phyloP scores from a whole-genome alignment of 1,284 basidiomycete genomes.

The Pseudozyma tsukubaensis region DNA sequence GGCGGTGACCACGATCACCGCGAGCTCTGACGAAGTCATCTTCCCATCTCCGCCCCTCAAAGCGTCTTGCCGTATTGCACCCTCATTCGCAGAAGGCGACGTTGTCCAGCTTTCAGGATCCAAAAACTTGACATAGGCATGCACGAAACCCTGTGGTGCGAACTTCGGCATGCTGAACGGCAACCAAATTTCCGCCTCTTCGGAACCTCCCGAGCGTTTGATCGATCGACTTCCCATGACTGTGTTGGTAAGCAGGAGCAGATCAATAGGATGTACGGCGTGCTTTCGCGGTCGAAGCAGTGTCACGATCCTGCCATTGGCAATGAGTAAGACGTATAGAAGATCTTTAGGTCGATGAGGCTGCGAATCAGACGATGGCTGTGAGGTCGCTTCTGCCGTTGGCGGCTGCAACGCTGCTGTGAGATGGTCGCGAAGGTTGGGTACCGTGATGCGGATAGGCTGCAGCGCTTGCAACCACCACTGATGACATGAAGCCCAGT shows the following conservation, averaged over 20 bases:
- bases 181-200: constrained; percentile 86
- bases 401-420: constrained; percentile 48
- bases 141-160: constrained; percentile 88
- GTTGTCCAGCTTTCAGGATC: constrained; percentile 45
- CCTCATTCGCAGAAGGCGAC: not conserved
- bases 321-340: constrained; percentile 87
- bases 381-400: constrained; percentile 10
- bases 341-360: constrained; percentile 77
- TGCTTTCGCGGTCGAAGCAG: constrained; percentile 90
- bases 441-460: constrained; percentile 79
- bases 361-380: not conserved
- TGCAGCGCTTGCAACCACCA: constrained; percentile 77
- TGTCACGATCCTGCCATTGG: constrained; percentile 82
- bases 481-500: constrained; percentile 74
- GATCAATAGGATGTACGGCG: constrained; percentile 82
- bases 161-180: constrained; percentile 96
- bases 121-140: constrained; percentile 87
- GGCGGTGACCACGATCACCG: constrained; percentile 61
- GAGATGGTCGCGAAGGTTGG: constrained; percentile 72
- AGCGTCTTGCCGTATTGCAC: not conserved
- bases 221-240: constrained; percentile 75
- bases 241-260: constrained; percentile 69
- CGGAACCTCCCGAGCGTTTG: constrained; percentile 51
- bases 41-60: too few relatives aligned
- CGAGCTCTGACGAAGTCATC: constrained; percentile 35